Conservation (phyloP, 1,284 basidiomycete genomes). For the Ceratobasidium sp. region DNA sequence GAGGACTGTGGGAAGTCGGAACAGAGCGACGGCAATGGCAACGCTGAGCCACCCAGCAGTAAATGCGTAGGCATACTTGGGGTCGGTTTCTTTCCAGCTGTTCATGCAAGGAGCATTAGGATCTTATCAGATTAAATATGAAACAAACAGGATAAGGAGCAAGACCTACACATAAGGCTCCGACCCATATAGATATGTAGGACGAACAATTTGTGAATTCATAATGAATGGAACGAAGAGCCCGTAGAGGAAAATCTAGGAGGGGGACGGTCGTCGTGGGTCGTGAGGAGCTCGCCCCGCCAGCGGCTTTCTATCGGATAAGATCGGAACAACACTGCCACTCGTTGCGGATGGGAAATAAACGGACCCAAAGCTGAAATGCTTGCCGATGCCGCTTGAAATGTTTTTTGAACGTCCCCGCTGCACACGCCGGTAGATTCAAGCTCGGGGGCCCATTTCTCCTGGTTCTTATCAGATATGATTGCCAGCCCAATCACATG, state of each 20-base stretch:
- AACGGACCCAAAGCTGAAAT: not conserved
- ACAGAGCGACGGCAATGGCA: constrained; percentile 64
- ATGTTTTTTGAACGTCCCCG: no score
- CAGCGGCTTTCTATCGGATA: constrained; percentile 42
- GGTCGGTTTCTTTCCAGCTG: constrained; percentile 80
- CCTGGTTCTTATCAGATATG: no score
- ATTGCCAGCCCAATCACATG: no score
- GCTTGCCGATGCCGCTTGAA: no score
- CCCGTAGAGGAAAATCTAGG: not conserved
- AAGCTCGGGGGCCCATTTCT: no score
- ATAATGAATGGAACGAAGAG: not conserved
- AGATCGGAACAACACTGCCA: constrained; percentile 42
- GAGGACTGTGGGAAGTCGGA: constrained; percentile 65
- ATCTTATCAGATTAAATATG: constrained; percentile 39
- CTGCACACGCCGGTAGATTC: no score
- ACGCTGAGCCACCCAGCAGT: constrained; percentile 76
- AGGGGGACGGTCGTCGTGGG: constrained; percentile 16
- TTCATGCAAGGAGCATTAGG: not conserved
- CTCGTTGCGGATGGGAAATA: not conserved
- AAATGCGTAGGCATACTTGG: constrained; percentile 80
- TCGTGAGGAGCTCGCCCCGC: not conserved
- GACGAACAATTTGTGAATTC: not conserved
- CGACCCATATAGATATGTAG: constrained; percentile 25
- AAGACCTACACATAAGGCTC: constrained; percentile 17
- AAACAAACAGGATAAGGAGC: not conserved